Conservation (phyloP, 2,329 filamentous ascomycete genomes). For the Colletotrichum sidae region DNA sequence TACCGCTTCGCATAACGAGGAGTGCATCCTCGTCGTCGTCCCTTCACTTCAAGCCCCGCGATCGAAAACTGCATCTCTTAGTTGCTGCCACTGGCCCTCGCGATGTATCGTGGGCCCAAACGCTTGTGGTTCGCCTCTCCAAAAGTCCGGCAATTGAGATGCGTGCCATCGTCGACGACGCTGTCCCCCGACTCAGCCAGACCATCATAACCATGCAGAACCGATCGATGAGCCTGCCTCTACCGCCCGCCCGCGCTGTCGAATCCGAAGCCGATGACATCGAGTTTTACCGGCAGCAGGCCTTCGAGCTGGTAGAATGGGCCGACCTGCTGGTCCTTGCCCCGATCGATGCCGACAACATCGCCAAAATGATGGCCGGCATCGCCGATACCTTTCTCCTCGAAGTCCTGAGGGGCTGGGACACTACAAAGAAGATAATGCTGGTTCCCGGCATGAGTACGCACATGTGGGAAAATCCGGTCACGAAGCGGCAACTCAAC, state of each 20-base stretch:
- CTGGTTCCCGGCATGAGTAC: constrained; percentile 90
- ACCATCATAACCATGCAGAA: constrained; percentile 72
- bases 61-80: constrained; percentile 68
- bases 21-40: constrained; percentile 49
- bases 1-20: constrained; percentile 34
- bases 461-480: constrained; percentile 89
- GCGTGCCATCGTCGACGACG: constrained; percentile 73
- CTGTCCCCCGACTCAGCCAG: constrained; percentile 71
- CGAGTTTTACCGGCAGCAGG: constrained; percentile 65
- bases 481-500: constrained; percentile 87
- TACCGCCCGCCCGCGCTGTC: constrained; percentile 47
- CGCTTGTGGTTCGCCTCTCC: constrained; percentile 74
- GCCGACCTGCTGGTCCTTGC: constrained; percentile 87
- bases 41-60: constrained; percentile 49
- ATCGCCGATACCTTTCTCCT: constrained; percentile 84
- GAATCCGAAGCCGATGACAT: constrained; percentile 56
- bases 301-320: constrained; percentile 82
- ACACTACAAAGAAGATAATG: constrained; percentile 85
- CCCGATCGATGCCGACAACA: constrained; percentile 84
- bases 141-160: constrained; percentile 72
- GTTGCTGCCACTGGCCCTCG: constrained; percentile 74
- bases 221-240: constrained; percentile 50
- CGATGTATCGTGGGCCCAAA: constrained; percentile 74
- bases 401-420: constrained; percentile 87
- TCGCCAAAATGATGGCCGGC: constrained; percentile 89